phyloP scores from a whole-genome alignment of 2,329 filamentous ascomycete genomes.

The Bisporella sp. region DNA sequence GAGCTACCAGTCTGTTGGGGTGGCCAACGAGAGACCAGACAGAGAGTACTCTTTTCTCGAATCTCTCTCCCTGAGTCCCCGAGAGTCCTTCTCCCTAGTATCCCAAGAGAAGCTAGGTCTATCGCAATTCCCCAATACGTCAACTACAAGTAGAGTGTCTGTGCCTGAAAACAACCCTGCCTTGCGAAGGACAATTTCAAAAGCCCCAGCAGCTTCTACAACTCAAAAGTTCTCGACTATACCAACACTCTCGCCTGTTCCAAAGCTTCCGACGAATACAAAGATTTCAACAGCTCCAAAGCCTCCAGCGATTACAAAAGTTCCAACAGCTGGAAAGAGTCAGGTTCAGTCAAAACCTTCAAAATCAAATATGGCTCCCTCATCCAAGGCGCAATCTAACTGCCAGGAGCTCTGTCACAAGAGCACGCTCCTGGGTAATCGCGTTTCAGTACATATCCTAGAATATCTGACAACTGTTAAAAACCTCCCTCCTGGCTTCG shows the following conservation, averaged over 20 bases:
- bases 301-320: no score
- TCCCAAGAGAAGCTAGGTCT: slow-evolving; percentile 2
- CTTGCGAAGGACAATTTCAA: slow-evolving; percentile 2
- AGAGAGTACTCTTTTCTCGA: slow-evolving; percentile 11
- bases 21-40: slow-evolving; percentile 3
- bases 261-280: no score
- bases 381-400: slow-evolving; percentile 14
- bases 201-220: no score
- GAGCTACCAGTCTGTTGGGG: background rate
- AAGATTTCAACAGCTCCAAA: no score
- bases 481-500: slow-evolving; percentile 47
- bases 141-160: background rate
- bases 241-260: no score
- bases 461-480: slow-evolving; percentile 55
- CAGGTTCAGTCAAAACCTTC: slow-evolving; percentile 1
- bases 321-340: background rate
- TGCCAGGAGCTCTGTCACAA: slow-evolving; percentile 46
- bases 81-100: slow-evolving; percentile 4
- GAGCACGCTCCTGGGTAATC: slow-evolving; percentile 53
- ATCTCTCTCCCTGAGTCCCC: slow-evolving; percentile 7
- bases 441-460: slow-evolving; percentile 57
- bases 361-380: slow-evolving; percentile 9
- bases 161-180: slow-evolving; percentile 3
- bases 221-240: no score
- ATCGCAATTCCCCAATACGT: background rate